Evolutionary conservation across 257 asterid genomes (phyloP).

Genomic region (Solanum okadae): DNA sequence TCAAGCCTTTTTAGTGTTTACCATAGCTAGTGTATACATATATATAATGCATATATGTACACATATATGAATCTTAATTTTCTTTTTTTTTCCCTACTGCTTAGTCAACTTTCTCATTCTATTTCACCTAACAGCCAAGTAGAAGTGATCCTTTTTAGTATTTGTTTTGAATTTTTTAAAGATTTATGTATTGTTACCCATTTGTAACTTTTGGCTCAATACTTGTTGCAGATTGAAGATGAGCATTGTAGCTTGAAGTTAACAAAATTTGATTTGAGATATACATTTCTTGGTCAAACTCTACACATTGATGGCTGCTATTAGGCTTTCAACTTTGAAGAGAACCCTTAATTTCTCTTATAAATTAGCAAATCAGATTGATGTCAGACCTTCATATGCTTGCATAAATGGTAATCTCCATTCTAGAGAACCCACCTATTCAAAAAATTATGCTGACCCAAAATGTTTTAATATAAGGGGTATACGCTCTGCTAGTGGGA

Average conservation of each 20-base stretch:
- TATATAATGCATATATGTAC: background rate
- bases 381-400: slow-evolving; percentile 6
- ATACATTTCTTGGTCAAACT: background rate
- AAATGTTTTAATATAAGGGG: slow-evolving; percentile 18
- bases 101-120: background rate
- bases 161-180: background rate
- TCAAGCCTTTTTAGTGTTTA: background rate
- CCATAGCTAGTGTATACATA: background rate
- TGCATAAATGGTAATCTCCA: slow-evolving; percentile 10
- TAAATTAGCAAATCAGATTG: slow-evolving; percentile 3
- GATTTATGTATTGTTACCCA: background rate
- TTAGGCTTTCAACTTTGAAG: slow-evolving; percentile 2
- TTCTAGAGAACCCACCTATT: slow-evolving; percentile 16
- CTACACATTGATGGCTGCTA: slow-evolving; percentile 9
- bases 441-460: slow-evolving; percentile 1
- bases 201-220: background rate
- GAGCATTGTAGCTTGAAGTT: background rate
- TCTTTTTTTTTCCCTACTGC: background rate
- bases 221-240: background rate
- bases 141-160: background rate
- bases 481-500: slow-evolving; percentile 4
- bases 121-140: background rate
- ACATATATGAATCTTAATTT: background rate
- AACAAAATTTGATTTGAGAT: background rate
- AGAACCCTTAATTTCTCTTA: slow-evolving; percentile 2